Conservation (phyloP, 2,329 filamentous ascomycete genomes). For the Cladosporium sp. region DNA sequence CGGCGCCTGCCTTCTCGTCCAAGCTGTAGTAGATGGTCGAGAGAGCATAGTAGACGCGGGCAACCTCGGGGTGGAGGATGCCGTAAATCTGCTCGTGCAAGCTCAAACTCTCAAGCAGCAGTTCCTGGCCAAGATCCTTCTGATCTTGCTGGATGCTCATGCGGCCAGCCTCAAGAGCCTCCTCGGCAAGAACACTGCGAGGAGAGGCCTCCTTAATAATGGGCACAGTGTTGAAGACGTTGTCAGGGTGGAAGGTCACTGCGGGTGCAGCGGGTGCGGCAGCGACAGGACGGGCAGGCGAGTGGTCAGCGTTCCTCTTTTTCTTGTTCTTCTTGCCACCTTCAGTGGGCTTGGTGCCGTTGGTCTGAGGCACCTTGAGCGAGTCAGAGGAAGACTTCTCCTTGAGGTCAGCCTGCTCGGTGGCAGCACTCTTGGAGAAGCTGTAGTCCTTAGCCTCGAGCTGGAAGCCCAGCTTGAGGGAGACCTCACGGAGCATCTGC, state of each 20-base stretch:
- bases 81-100: conserved; percentile 98
- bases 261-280: conserved; percentile 42
- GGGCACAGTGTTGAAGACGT: conserved; percentile 89
- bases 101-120: conserved; percentile 91
- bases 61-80: conserved; percentile 93
- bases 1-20: conserved; percentile 94
- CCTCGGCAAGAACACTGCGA: conserved; percentile 85
- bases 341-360: conserved; percentile 25
- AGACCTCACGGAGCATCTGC: conserved; percentile 84
- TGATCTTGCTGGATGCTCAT: conserved; percentile 95
- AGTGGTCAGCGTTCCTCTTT: conserved; percentile 48
- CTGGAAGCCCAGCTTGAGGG: conserved; percentile 85
- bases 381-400: conserved; percentile 29
- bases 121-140: conserved; percentile 91
- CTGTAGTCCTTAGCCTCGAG: conserved; percentile 72
- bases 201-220: conserved; percentile 92
- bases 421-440: conserved; percentile 50
- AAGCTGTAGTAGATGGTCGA: conserved; percentile 96
- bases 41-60: conserved; percentile 87
- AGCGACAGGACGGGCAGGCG: conserved; percentile 42
- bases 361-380: conserved; percentile 29
- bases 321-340: conserved; percentile 54
- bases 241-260: conserved; percentile 73
- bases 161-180: conserved; percentile 90
- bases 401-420: conserved; percentile 18